These are phyloP conservation scores for Aspergillus udagawae DNA, from an alignment of 2,329 filamentous ascomycete species.

Conservation along the genomic window DNA sequence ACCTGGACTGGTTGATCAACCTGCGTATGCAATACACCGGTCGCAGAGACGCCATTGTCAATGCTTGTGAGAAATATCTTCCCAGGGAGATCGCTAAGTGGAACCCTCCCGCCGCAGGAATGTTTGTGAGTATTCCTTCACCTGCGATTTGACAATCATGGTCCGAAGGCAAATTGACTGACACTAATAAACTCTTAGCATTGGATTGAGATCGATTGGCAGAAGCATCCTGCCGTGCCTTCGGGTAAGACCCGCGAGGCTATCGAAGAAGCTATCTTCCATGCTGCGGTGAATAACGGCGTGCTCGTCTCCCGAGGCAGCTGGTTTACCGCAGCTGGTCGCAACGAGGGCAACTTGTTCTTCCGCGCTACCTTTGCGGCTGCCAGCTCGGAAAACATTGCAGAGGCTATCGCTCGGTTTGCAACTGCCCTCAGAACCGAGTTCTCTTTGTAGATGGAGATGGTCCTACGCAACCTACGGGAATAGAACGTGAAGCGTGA, in stretches of 20 bases:
- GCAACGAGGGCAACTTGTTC: slow-evolving; percentile 63
- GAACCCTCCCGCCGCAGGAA: slow-evolving; percentile 77
- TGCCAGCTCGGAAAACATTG: slow-evolving; percentile 67
- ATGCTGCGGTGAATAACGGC: slow-evolving; percentile 67
- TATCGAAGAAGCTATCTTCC: slow-evolving; percentile 84
- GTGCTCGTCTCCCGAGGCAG: slow-evolving; percentile 80
- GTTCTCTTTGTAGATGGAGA: slow-evolving; percentile 46
- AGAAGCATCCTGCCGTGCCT: slow-evolving; percentile 39
- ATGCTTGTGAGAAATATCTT: slow-evolving; percentile 73
- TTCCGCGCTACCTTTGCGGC: slow-evolving; percentile 89
- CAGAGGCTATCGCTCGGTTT: slow-evolving; percentile 68
- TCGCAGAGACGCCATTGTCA: slow-evolving; percentile 71
- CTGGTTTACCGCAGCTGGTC: slow-evolving; percentile 81
- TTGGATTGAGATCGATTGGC: slow-evolving; percentile 47
- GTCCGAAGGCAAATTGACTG: neutral
- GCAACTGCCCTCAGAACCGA: slow-evolving; percentile 65
- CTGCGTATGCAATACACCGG: slow-evolving; percentile 76
- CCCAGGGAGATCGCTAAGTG: slow-evolving; percentile 73
- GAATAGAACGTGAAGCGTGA: neutral
- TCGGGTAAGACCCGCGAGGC: slow-evolving; percentile 36
- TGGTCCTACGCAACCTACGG: neutral
- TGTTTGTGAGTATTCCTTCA: slow-evolving; percentile 69
- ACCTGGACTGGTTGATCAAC: slow-evolving; percentile 82
- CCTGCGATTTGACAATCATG: neutral
- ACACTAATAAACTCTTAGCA: slow-evolving; percentile 25